These are phyloP conservation scores for Phyllostachys edulis DNA, from an alignment of 176 grass and related monocot genomes.

Conservation along the genomic window DNA sequence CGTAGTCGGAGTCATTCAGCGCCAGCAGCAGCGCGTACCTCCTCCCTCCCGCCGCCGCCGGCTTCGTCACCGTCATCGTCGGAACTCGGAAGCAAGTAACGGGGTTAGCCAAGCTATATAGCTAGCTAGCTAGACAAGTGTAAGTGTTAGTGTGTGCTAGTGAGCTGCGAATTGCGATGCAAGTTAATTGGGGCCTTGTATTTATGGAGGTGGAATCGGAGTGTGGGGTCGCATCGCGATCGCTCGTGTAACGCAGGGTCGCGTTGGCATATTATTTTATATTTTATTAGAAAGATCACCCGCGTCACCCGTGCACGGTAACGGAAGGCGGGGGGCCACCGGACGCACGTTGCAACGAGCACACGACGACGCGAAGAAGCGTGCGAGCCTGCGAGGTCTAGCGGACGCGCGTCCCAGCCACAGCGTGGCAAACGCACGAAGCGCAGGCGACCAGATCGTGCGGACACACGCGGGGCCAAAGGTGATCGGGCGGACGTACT, in stretches of 20 bases:
- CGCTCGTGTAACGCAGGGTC: slow-evolving; percentile 10
- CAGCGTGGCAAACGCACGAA: too few relatives aligned
- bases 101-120: not conserved
- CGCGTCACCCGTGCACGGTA: too few relatives aligned
- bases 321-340: too few relatives aligned
- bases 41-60: not conserved
- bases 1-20: slow-evolving; percentile 55
- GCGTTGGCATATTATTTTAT: not conserved
- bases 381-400: too few relatives aligned
- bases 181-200: not conserved
- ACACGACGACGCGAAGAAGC: too few relatives aligned
- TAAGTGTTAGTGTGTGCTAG: not conserved
- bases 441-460: too few relatives aligned
- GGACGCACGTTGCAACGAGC: too few relatives aligned
- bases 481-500: too few relatives aligned
- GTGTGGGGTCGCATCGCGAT: not conserved
- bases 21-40: slow-evolving; percentile 52
- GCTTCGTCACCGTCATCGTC: not conserved
- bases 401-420: too few relatives aligned
- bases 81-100: slow-evolving; percentile 1
- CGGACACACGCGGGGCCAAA: too few relatives aligned
- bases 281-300: too few relatives aligned
- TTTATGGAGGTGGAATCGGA: not conserved
- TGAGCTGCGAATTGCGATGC: not conserved
- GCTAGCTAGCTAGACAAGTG: not conserved